phyloP scores from a whole-genome alignment of 208 protist species.

The Trichomonas vaginalis region DNA sequence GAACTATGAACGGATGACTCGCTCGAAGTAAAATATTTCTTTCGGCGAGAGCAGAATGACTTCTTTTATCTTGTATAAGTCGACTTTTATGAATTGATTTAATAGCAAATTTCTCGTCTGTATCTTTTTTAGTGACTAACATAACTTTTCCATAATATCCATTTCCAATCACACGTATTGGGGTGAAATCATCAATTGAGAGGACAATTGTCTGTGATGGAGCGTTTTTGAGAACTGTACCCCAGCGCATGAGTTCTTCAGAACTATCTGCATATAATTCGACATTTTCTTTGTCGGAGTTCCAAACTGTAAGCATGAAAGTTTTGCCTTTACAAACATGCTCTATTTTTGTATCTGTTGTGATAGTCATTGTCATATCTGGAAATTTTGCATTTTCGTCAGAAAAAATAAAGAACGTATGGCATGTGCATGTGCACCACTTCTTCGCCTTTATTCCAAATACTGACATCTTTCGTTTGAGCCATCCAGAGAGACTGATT shows the following conservation, averaged over 20 bases:
- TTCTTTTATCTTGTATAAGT: neutral
- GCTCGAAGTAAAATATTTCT: slow-evolving; percentile 40
- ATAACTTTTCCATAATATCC: slow-evolving; percentile 14
- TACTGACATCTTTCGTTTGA: neutral
- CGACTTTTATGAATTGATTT: slow-evolving; percentile 43
- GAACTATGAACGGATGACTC: slow-evolving; percentile 47
- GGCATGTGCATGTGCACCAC: neutral
- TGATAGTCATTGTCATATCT: neutral
- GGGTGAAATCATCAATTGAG: slow-evolving; percentile 13
- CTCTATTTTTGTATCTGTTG: neutral
- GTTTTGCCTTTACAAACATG: neutral
- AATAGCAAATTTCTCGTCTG: slow-evolving; percentile 44
- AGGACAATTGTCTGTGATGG: neutral
- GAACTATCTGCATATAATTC: neutral
- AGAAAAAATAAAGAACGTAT: neutral
- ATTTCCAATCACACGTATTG: neutral
- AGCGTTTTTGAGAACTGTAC: neutral
- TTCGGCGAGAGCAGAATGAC: slow-evolving; percentile 32
- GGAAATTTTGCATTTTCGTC: neutral
- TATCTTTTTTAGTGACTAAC: slow-evolving; percentile 40
- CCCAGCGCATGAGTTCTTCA: neutral
- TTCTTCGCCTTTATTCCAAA: neutral
- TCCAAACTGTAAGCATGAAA: neutral
- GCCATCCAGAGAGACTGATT: neutral
- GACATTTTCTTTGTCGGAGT: neutral